Evolutionary conservation across 495 filamentous ascomycete genomes (phyloP).

Genomic region (Hypoxylon cercidicola): DNA sequence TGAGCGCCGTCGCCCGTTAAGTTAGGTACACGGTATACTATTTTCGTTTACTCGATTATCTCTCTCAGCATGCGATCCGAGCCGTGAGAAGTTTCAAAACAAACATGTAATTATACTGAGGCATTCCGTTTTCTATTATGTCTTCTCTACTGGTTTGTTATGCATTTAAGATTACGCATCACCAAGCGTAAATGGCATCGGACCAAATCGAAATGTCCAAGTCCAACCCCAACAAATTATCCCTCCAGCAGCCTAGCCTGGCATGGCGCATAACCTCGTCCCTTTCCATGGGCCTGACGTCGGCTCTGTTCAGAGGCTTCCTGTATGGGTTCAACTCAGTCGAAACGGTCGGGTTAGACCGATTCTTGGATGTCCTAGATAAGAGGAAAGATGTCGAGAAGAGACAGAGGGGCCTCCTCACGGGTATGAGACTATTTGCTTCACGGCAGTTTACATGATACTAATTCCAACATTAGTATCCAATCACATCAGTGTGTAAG

Average conservation of each 20-base stretch:
- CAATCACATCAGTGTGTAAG: slow-evolving; percentile 96
- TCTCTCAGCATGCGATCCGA: neutral
- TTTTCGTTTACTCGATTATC: neutral
- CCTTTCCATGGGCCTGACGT: slow-evolving; percentile 63
- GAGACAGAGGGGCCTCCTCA: slow-evolving; percentile 82
- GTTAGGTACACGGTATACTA: slow-evolving; percentile 14
- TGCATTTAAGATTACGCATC: slow-evolving; percentile 5
- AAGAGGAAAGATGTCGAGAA: slow-evolving; percentile 72
- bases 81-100: slow-evolving; percentile 10
- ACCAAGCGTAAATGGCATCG: slow-evolving; percentile 29
- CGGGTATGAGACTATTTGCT: slow-evolving; percentile 66
- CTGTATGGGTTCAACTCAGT: slow-evolving; percentile 63
- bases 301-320: slow-evolving; percentile 54
- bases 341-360: slow-evolving; percentile 75
- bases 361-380: slow-evolving; percentile 81
- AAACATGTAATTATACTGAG: slow-evolving; percentile 2
- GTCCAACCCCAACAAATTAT: slow-evolving; percentile 26
- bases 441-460: slow-evolving; percentile 9
- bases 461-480: slow-evolving; percentile 69
- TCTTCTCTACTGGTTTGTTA: slow-evolving; percentile 22
- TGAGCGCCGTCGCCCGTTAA: neutral
- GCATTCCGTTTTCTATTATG: slow-evolving; percentile 11
- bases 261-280: slow-evolving; percentile 65
- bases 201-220: slow-evolving; percentile 32
- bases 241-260: slow-evolving; percentile 54